phyloP scores from a whole-genome alignment of 106 monocot genomes.

The Dioscorea zingiberensis region DNA sequence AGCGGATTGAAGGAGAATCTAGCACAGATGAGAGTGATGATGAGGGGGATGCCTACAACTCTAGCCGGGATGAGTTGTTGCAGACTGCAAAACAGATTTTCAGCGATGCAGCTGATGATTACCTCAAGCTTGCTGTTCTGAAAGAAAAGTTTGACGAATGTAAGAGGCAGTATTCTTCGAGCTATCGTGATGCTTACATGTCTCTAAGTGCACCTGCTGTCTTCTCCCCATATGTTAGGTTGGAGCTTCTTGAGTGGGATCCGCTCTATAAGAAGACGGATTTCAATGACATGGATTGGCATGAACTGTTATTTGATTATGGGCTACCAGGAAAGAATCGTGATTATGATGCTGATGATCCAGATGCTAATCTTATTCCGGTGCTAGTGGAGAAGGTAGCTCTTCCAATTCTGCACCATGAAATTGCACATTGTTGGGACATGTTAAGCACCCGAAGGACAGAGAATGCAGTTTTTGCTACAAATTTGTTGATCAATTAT shows the following conservation, averaged over 20 bases:
- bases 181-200: conserved; percentile 87
- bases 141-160: conserved; percentile 81
- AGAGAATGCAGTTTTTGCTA: conserved; percentile 67
- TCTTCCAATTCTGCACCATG: conserved; percentile 81
- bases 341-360: conserved; percentile 51
- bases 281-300: conserved; percentile 91
- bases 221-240: conserved; percentile 83
- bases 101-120: conserved; percentile 91
- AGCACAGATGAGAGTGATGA: conserved; percentile 84
- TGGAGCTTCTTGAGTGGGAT: conserved; percentile 97
- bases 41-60: conserved; percentile 64
- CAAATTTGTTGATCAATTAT: conserved; percentile 63
- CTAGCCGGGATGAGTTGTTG: conserved; percentile 69
- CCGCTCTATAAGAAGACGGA: conserved; percentile 54
- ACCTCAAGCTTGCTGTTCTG: conserved; percentile 61
- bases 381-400: conserved; percentile 87
- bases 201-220: conserved; percentile 56
- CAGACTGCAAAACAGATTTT: conserved; percentile 69
- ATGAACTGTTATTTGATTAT: conserved; percentile 69
- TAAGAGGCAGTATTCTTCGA: conserved; percentile 48
- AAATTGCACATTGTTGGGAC: conserved; percentile 86
- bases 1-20: conserved; percentile 57
- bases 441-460: conserved; percentile 74
- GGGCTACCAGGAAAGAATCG: conserved; percentile 30
- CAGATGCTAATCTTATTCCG: conserved; percentile 75